phyloP scores from a whole-genome alignment of 768 basidiomycete genomes.

The Coprinopsis sp. region DNA sequence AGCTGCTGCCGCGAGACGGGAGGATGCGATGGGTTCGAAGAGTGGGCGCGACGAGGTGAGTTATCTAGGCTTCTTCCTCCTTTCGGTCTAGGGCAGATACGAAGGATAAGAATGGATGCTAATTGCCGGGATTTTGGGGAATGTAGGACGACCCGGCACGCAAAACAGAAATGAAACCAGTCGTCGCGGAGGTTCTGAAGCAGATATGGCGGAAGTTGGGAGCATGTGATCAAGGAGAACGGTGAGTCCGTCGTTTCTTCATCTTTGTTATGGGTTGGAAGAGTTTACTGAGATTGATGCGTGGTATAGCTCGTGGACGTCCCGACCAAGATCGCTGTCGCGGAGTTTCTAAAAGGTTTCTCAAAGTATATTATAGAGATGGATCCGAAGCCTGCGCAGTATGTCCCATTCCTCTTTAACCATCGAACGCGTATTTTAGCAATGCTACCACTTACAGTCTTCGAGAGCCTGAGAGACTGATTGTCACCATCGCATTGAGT shows the following conservation, averaged over 20 bases:
- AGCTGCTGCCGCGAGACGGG: slow-evolving; percentile 35
- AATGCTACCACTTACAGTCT: slow-evolving; percentile 35
- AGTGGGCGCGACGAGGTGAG: slow-evolving; percentile 70
- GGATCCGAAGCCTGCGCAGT: slow-evolving; percentile 48
- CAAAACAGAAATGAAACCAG: slow-evolving; percentile 86
- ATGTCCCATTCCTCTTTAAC: slow-evolving; percentile 17
- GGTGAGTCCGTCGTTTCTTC: slow-evolving; percentile 64
- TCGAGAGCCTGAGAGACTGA: slow-evolving; percentile 63
- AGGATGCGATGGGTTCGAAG: slow-evolving; percentile 68
- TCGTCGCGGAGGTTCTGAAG: slow-evolving; percentile 87
- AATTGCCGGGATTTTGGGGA: neutral
- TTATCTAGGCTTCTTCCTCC: slow-evolving; percentile 12
- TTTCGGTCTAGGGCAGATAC: too few relatives aligned
- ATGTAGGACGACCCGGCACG: slow-evolving; percentile 67
- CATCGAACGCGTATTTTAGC: neutral
- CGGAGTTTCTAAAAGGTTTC: slow-evolving; percentile 75
- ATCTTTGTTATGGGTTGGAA: neutral
- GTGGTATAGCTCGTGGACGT: slow-evolving; percentile 69
- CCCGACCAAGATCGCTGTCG: slow-evolving; percentile 75
- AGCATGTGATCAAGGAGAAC: slow-evolving; percentile 90
- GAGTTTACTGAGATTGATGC: neutral
- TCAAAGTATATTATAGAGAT: slow-evolving; percentile 53
- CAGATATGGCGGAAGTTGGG: slow-evolving; percentile 94
- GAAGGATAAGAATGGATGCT: neutral
- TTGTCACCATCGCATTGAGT: slow-evolving; percentile 81